Evolutionary conservation across 805 yeast genomes (phyloP).

Genomic region (Kockiozyma suomiensis): DNA sequence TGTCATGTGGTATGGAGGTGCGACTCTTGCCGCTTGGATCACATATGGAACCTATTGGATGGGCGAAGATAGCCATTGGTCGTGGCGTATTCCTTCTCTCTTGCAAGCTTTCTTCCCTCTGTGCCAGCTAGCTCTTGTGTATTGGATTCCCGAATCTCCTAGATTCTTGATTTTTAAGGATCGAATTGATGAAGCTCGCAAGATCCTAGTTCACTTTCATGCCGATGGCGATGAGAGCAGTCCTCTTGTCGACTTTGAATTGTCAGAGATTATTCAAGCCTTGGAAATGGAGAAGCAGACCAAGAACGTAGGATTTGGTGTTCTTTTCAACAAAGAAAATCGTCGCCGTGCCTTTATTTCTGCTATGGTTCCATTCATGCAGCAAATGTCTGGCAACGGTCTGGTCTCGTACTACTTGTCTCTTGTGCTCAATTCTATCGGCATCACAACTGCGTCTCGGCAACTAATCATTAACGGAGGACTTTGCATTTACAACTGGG

Average conservation of each 20-base stretch:
- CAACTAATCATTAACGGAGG: constrained; percentile 57
- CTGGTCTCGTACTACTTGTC: constrained; percentile 55
- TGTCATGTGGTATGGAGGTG: constrained; percentile 55
- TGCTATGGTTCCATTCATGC: constrained; percentile 44
- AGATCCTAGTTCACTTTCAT: constrained; percentile 47
- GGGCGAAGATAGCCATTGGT: constrained; percentile 37
- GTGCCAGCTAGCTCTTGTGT: constrained; percentile 40
- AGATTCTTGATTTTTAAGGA: constrained; percentile 50
- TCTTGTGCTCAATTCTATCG: constrained; percentile 56
- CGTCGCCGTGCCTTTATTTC: constrained; percentile 49
- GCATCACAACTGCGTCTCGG: constrained; percentile 51
- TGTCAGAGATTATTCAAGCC: constrained; percentile 47
- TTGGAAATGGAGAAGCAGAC: constrained; percentile 47
- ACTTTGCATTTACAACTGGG: constrained; percentile 50
- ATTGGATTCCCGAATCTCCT: constrained; percentile 54
- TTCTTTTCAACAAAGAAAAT: constrained; percentile 46
- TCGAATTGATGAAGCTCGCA: constrained; percentile 49
- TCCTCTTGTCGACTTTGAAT: constrained; percentile 12
- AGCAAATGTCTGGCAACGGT: constrained; percentile 58
- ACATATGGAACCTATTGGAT: constrained; percentile 47
- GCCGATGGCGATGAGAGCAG: constrained; percentile 45
- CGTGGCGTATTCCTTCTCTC: constrained; percentile 45
- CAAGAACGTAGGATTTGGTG: constrained; percentile 45
- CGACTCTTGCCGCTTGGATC: constrained; percentile 55
- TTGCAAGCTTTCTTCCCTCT: constrained; percentile 47